Conservation (phyloP, 2,329 filamentous ascomycete genomes). For the Amauroascus verrucosus region DNA sequence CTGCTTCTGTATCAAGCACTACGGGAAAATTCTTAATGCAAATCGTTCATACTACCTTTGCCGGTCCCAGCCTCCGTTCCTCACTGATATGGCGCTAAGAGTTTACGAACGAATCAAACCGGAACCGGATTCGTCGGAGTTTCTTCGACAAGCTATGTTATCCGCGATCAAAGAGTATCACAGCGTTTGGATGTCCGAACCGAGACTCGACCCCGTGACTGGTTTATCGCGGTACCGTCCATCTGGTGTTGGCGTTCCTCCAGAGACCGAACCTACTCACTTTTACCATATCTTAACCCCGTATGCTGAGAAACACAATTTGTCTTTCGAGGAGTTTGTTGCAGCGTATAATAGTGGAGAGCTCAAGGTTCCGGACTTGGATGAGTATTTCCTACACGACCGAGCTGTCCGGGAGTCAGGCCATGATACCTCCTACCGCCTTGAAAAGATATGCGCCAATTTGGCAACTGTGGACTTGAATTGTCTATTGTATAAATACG, state of each 20-base stretch:
- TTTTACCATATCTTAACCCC: conserved; percentile 75
- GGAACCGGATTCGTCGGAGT: conserved; percentile 68
- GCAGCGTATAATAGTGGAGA: conserved; percentile 70
- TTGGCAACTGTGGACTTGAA: conserved; percentile 92
- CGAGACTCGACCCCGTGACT: conserved; percentile 64
- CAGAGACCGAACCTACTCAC: conserved; percentile 80
- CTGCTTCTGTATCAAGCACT: conserved; percentile 96
- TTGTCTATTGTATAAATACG: conserved; percentile 91
- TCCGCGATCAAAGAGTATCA: conserved; percentile 97
- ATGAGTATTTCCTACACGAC: conserved; percentile 93
- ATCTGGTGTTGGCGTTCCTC: conserved; percentile 73
- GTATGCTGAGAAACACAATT: conserved; percentile 71
- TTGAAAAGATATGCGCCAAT: conserved; percentile 78
- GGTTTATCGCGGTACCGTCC: conserved; percentile 79
- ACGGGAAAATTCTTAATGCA: conserved; percentile 95
- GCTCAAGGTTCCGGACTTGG: conserved; percentile 74
- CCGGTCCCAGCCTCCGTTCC: conserved; percentile 88
- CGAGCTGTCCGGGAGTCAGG: conserved; percentile 91
- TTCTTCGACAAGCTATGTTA: conserved; percentile 66
- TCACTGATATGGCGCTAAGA: conserved; percentile 92
- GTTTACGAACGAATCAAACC: conserved; percentile 91
- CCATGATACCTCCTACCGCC: conserved; percentile 88
- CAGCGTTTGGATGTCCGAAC: conserved; percentile 72
- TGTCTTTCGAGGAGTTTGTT: conserved; percentile 78
- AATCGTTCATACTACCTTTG: conserved; percentile 92